Evolutionary conservation across 164 flowering plant species (phyloP).

Genomic region (Chimonanthus praecox): DNA sequence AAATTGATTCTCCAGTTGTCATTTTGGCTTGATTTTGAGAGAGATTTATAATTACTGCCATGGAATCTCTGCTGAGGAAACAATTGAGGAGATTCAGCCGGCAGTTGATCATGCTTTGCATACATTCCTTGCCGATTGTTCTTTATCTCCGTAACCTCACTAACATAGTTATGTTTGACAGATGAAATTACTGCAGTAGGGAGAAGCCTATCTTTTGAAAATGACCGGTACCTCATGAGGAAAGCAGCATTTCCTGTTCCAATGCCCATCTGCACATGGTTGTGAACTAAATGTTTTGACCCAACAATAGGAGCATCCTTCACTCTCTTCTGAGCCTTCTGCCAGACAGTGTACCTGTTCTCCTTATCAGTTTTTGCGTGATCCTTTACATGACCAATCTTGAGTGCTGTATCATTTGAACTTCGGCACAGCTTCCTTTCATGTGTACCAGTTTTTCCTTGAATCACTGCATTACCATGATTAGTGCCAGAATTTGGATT

Average conservation of each 20-base stretch:
- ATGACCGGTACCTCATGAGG: neutral
- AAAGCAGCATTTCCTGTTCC: neutral
- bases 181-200: conserved; percentile 9
- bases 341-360: conserved; percentile 2
- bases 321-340: conserved; percentile 7
- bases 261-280: conserved; percentile 4
- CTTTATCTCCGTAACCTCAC: neutral
- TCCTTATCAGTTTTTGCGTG: conserved; percentile 9
- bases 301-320: conserved; percentile 5
- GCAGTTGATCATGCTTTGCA: neutral
- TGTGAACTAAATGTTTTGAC: conserved; percentile 8
- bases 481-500: neutral
- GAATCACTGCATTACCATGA: conserved; percentile 8
- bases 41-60: conserved; percentile 2
- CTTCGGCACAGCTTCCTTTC: neutral
- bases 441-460: neutral
- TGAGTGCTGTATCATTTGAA: conserved; percentile 4
- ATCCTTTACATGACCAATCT: neutral
- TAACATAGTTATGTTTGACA: neutral
- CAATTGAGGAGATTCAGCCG: conserved; percentile 13
- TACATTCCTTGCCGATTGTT: conserved; percentile 7
- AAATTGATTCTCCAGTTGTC: conserved; percentile 16
- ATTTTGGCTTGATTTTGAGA: conserved; percentile 15
- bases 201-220: conserved; percentile 5
- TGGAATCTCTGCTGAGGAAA: conserved; percentile 15